Evolutionary conservation across 2,329 filamentous ascomycete species (phyloP).

Genomic region (Karstenula rhodostoma): DNA sequence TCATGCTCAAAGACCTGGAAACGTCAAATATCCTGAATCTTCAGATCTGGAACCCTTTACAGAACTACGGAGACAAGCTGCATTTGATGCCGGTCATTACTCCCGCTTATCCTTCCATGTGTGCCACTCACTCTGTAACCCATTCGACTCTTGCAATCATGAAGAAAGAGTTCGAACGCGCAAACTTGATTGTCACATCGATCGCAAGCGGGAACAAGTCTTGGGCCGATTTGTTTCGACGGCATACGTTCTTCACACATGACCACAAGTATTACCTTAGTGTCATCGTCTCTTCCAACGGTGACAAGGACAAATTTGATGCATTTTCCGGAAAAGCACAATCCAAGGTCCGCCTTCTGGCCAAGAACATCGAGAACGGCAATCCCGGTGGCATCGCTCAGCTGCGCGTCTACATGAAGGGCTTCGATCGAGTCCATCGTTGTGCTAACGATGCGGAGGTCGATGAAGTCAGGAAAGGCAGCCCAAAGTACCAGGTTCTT

Average conservation of each 20-base stretch:
- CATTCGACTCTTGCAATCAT: conserved; percentile 86
- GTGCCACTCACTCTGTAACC: conserved; percentile 93
- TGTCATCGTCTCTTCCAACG: conserved; percentile 81
- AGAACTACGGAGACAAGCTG: conserved; percentile 80
- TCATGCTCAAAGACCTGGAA: conserved; percentile 87
- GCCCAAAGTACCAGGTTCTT: conserved; percentile 67
- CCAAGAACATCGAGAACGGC: conserved; percentile 82
- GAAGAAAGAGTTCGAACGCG: conserved; percentile 80
- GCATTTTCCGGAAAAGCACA: conserved; percentile 92
- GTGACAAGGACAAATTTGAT: conserved; percentile 80
- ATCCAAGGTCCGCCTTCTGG: conserved; percentile 88
- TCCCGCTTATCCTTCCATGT: conserved; percentile 97
- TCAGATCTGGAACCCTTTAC: conserved; percentile 92
- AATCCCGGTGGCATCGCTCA: conserved; percentile 73
- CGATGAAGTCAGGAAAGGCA: conserved; percentile 69
- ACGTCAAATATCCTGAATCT: conserved; percentile 76
- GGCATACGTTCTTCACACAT: conserved; percentile 91
- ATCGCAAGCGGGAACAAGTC: conserved; percentile 78
- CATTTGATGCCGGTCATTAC: conserved; percentile 99
- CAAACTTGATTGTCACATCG: conserved; percentile 76
- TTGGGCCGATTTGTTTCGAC: conserved; percentile 89
- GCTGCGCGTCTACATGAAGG: conserved; percentile 92
- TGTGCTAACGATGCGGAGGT: conserved; percentile 70
- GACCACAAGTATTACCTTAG: conserved; percentile 97
- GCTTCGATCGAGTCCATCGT: conserved; percentile 82